Conservation (phyloP, 1,139 yeast species). For the Kluyveromyces marxianus region DNA sequence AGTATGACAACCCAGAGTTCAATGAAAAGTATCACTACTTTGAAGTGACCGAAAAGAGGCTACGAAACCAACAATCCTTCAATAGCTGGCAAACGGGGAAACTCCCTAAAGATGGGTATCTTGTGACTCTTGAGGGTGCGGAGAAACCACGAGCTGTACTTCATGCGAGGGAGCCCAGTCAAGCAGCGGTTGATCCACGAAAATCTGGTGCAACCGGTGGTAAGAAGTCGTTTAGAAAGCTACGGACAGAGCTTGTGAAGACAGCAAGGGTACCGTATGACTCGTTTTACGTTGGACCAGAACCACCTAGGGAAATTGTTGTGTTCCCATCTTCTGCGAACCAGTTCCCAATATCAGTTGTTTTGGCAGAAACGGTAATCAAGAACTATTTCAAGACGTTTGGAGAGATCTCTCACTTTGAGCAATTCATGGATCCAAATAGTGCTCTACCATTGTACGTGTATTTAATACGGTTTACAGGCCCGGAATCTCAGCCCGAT, state of each 20-base stretch:
- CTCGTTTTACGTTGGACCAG: slow-evolving; percentile 65
- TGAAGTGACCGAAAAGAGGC: slow-evolving; percentile 17
- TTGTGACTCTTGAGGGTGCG: slow-evolving; percentile 36
- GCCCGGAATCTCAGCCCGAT: slow-evolving; percentile 35
- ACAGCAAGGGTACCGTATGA: slow-evolving; percentile 55
- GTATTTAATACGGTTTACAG: slow-evolving; percentile 57
- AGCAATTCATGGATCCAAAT: slow-evolving; percentile 59
- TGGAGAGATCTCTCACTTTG: slow-evolving; percentile 55
- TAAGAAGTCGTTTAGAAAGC: slow-evolving; percentile 26
- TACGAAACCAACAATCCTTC: slow-evolving; percentile 21
- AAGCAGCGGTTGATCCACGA: slow-evolving; percentile 36
- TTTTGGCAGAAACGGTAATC: slow-evolving; percentile 28
- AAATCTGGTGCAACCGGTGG: slow-evolving; percentile 3
- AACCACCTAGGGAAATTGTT: slow-evolving; percentile 64
- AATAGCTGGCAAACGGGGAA: slow-evolving; percentile 21
- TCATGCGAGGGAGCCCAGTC: slow-evolving; percentile 18
- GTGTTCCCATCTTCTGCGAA: slow-evolving; percentile 55
- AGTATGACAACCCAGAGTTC: slow-evolving; percentile 18
- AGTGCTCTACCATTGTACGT: slow-evolving; percentile 79
- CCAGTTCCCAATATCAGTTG: slow-evolving; percentile 29
- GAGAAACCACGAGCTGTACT: slow-evolving; percentile 34
- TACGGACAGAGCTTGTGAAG: slow-evolving; percentile 35
- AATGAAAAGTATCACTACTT: slow-evolving; percentile 27
- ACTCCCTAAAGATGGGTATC: slow-evolving; percentile 51
- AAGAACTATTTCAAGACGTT: slow-evolving; percentile 49